Evolutionary conservation across 2,329 filamentous ascomycete genomes (phyloP), one percentile per base, ranked within the genome.

Genomic region (Alternaria sp.): DNA sequence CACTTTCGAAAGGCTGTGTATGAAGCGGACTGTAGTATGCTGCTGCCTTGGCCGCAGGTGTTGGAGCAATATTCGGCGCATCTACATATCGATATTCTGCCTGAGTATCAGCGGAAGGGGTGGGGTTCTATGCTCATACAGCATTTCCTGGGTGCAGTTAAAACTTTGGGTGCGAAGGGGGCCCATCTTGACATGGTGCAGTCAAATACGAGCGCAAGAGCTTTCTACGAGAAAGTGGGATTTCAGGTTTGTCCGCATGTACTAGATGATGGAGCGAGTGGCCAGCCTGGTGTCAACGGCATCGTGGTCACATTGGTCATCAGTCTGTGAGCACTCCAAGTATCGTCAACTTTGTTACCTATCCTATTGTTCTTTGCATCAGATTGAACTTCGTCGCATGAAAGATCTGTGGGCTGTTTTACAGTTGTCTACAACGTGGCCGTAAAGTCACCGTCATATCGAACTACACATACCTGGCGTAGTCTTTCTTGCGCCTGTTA

Each of bases 61-160:
- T 60, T 79, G 30, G 55, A 65, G 20, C 56, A 63, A 43, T 81
- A 75, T 61, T 75, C 78, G 1, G 78, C 77, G 6, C 80, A 82
- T 68, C 66, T 82, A 20, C 79, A 81, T 45, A 76, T 81, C 47
- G 72, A 81, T 54, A 73, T 81, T 10, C 54, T 81, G 50, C 73
- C 76, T 1, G 70, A 73, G 43, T 77, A 69, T 44, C 78, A 79
- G 56, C 63, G 75, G 10, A 69, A 69, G 30, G 79, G 79, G 1
- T 78, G 69, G 65, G 80, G 80, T 2, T 58, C 45, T 18, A 47
- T 60, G 21, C 46, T 81, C 43, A 69, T 81, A n/a, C 59, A 71
- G n/a, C 61, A 44, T 0, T 71, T 78, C 21, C 65, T 76, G 41
- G 60, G 65, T 4, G 65, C 56, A 12, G 50, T 78, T 8, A 74